phyloP scores from a whole-genome alignment of 1,284 basidiomycete species.

The Schizophyllum amplum region DNA sequence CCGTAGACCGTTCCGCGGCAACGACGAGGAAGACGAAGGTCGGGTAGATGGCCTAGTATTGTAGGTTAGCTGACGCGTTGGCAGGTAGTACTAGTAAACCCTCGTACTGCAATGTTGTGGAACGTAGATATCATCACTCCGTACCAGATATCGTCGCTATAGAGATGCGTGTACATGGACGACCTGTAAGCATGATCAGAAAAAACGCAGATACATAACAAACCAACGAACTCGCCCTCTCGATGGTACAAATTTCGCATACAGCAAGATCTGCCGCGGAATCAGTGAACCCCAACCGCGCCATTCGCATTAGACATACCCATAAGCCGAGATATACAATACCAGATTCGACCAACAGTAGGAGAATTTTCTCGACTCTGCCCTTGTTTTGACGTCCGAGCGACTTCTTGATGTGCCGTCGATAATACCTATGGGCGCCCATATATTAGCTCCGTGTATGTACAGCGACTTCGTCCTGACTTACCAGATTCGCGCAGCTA shows the following conservation, averaged over 20 bases:
- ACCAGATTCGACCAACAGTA: slow-evolving; percentile 11
- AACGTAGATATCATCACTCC: no score
- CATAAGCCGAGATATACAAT: slow-evolving; percentile 10
- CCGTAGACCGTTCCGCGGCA: background rate
- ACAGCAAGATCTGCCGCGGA: no score
- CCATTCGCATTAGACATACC: slow-evolving; percentile 5
- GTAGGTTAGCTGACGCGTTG: background rate
- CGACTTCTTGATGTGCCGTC: slow-evolving; percentile 9
- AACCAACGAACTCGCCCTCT: no score
- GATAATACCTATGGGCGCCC: slow-evolving; percentile 5
- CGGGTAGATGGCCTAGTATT: slow-evolving; percentile 8
- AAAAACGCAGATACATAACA: no score
- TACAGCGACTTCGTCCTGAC: background rate
- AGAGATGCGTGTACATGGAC: no score
- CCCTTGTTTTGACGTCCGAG: slow-evolving; percentile 1
- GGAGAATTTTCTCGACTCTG: slow-evolving; percentile 3
- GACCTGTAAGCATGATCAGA: no score
- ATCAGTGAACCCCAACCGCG: no score
- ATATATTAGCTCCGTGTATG: background rate
- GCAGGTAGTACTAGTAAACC: background rate
- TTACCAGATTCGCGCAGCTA: slow-evolving; percentile 10
- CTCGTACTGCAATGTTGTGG: background rate
- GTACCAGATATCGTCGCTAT: no score
- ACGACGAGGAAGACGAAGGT: slow-evolving; percentile 13
- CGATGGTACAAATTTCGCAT: no score